Conservation (phyloP, 768 basidiomycete species). For the Lentinula sp. region DNA sequence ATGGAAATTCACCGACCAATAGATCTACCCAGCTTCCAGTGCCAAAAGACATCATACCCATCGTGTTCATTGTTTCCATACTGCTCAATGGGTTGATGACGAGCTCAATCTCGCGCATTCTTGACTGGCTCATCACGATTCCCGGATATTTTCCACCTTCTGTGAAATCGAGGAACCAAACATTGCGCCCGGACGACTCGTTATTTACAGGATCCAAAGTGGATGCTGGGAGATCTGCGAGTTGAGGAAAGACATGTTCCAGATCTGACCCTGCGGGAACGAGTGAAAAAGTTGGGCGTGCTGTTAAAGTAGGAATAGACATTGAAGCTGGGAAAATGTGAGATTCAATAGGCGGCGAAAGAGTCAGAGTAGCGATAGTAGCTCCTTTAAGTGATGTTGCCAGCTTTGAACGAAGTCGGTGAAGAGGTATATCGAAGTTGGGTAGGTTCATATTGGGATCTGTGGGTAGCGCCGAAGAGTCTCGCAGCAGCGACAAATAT, state of each 20-base stretch:
- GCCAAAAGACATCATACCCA: constrained; percentile 39
- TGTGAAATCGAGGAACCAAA: constrained; percentile 75
- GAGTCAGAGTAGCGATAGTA: constrained; percentile 48
- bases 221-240: constrained; percentile 21
- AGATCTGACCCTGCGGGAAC: constrained; percentile 35
- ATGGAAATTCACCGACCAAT: constrained; percentile 30
- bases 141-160: constrained; percentile 44
- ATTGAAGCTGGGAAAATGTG: constrained; percentile 37
- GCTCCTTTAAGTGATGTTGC: constrained; percentile 36
- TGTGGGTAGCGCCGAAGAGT: constrained; percentile 13
- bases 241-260: constrained; percentile 48
- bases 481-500: constrained; percentile 58
- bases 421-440: constrained; percentile 46
- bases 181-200: constrained; percentile 22
- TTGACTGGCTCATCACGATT: constrained; percentile 65
- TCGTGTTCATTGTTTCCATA: constrained; percentile 33
- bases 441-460: constrained; percentile 16
- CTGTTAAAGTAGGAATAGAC: constrained; percentile 37
- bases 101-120: constrained; percentile 68
- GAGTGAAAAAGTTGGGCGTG: constrained; percentile 51
- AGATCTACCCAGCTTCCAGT: constrained; percentile 62
- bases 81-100: constrained; percentile 52
- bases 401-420: constrained; percentile 41
- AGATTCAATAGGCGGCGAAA: constrained; percentile 27
- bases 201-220: constrained; percentile 8